Conservation (phyloP, 257 asterid genomes). For the Capsicum pubescens region DNA sequence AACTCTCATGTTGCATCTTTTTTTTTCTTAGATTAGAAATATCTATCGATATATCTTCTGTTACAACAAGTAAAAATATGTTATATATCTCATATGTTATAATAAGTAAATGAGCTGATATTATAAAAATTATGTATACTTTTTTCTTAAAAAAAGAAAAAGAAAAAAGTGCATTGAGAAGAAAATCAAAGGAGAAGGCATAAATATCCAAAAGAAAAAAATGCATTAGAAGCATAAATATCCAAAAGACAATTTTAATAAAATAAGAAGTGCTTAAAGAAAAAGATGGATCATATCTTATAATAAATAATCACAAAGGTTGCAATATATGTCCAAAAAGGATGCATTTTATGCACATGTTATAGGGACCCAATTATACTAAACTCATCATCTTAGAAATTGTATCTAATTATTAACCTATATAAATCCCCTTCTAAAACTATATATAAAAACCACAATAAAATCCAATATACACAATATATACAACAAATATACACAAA, state of each 20-base stretch:
- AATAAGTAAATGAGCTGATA: no score
- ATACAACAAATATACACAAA: not conserved
- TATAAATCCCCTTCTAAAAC: not conserved
- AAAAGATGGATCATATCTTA: not conserved
- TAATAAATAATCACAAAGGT: not conserved
- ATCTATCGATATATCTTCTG: not conserved
- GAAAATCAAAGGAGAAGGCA: not conserved
- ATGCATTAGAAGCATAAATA: not conserved
- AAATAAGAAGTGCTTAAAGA: not conserved
- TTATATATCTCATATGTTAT: no score
- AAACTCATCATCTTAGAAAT: not conserved
- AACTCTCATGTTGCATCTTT: no score
- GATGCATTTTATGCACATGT: not conserved
- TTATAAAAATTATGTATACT: not conserved
- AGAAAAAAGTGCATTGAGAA: not conserved
- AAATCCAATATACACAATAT: not conserved
- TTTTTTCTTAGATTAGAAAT: no score
- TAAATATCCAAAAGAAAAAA: not conserved
- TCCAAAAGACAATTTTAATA: no score
- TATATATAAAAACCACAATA: not conserved
- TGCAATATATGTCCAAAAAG: not conserved
- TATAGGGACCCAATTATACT: not conserved
- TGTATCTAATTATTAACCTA: not conserved
- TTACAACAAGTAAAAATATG: not conserved
- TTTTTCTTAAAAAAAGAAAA: no score